These are phyloP conservation scores for Waitea zeae DNA, from an alignment of 1,284 basidiomycete genomes.

Conservation along the genomic window DNA sequence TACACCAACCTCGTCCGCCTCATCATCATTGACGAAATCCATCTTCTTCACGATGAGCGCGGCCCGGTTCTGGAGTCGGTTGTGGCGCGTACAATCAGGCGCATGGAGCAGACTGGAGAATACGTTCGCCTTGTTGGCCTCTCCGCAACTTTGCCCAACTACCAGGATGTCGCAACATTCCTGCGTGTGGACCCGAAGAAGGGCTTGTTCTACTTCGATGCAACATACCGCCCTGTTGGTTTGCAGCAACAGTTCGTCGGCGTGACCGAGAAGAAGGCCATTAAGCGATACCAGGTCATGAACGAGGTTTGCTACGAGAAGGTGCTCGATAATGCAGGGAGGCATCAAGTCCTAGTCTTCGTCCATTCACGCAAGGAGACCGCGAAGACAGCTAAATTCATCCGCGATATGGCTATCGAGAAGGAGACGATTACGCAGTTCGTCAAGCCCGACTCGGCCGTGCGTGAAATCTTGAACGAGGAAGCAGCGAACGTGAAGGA, in stretches of 20 bases:
- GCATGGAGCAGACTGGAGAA: conserved; percentile 89
- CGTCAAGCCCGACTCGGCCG: conserved; percentile 81
- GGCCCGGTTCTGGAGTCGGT: conserved; percentile 94
- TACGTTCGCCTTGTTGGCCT: conserved; percentile 91
- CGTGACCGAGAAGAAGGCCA: conserved; percentile 98
- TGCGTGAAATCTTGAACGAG: conserved; percentile 73
- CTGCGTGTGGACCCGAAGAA: conserved; percentile 86
- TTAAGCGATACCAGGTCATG: conserved; percentile 95
- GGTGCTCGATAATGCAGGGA: conserved; percentile 84
- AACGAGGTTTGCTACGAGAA: conserved; percentile 99
- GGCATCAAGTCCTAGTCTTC: conserved; percentile 88
- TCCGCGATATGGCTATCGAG: conserved; percentile 91
- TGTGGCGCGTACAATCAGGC: conserved; percentile 79
- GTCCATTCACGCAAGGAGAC: conserved; percentile 98
- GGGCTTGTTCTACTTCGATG: conserved; percentile 96
- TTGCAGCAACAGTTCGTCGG: conserved; percentile 97
- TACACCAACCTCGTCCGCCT: conserved; percentile 96
- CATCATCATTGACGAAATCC: conserved; percentile 98
- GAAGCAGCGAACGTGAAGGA: conserved; percentile 81
- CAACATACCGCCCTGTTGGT: conserved; percentile 84
- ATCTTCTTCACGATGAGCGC: conserved; percentile 94
- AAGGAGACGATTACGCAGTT: conserved; percentile 94
- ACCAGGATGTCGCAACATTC: conserved; percentile 97
- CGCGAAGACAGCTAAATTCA: conserved; percentile 90
- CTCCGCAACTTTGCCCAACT: conserved; percentile 95